Evolutionary conservation across 768 basidiomycete genomes (phyloP).

Genomic region (Lactarius sp.): DNA sequence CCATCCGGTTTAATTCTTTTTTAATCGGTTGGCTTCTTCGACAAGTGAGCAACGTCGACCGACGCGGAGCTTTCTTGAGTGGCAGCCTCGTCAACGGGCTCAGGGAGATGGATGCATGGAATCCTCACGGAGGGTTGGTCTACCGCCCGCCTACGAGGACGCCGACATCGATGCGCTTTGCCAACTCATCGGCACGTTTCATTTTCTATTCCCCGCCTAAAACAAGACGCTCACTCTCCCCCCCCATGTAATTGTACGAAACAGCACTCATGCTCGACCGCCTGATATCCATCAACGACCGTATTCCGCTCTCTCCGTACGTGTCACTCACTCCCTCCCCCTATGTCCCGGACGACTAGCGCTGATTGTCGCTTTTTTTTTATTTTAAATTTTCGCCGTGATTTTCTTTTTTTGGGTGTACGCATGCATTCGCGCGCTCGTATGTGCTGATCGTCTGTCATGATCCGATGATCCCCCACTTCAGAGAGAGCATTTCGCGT

Average conservation of each 20-base stretch:
- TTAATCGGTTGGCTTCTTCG: neutral
- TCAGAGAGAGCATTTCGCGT: constrained; percentile 83
- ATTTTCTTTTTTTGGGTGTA: neutral
- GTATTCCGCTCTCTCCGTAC: constrained; percentile 82
- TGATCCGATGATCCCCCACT: neutral
- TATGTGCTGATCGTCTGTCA: neutral
- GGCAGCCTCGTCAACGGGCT: constrained; percentile 28
- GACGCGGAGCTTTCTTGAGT: neutral
- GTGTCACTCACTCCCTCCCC: constrained; percentile 17
- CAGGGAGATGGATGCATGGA: constrained; percentile 83
- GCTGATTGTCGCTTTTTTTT: neutral
- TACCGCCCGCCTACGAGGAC: constrained; percentile 82
- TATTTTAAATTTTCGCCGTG: neutral
- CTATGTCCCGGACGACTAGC: constrained; percentile 17
- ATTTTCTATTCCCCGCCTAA: too few relatives aligned
- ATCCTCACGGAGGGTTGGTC: constrained; percentile 67
- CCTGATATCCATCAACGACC: constrained; percentile 93
- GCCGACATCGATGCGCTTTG: constrained; percentile 79
- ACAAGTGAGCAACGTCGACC: neutral
- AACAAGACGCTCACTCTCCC: neutral
- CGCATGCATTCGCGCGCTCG: too few relatives aligned
- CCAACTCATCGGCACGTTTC: constrained; percentile 73
- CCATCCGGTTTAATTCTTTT: neutral
- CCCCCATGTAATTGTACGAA: constrained; percentile 7
- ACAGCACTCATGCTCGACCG: constrained; percentile 95